phyloP scores from a whole-genome alignment of 2,329 filamentous ascomycete species.

The Trichothecium roseum region DNA sequence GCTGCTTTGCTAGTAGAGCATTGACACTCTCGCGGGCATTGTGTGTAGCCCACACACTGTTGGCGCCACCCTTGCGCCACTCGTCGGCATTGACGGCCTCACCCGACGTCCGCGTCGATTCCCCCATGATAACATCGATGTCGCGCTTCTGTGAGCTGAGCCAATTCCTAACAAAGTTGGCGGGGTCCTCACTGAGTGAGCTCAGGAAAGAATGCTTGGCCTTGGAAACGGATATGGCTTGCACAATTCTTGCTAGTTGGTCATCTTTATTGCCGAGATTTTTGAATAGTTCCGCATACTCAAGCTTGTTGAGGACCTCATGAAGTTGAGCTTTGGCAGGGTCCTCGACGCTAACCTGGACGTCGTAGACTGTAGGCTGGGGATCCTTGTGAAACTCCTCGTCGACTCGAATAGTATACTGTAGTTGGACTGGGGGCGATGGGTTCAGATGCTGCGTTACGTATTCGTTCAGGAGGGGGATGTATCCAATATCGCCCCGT shows the following conservation, averaged over 20 bases:
- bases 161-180: constrained; percentile 78
- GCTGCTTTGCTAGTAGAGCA: constrained; percentile 45
- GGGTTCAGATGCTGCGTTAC: constrained; percentile 69
- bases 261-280: constrained; percentile 73
- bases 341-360: constrained; percentile 76
- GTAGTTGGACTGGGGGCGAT: constrained; percentile 70
- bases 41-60: constrained; percentile 45
- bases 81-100: constrained; percentile 50
- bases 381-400: constrained; percentile 64
- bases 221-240: constrained; percentile 75
- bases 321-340: constrained; percentile 60
- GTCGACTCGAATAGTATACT: constrained; percentile 92
- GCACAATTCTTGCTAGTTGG: constrained; percentile 71
- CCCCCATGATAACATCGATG: constrained; percentile 77
- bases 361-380: constrained; percentile 77
- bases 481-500: constrained; percentile 66
- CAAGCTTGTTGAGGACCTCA: constrained; percentile 56
- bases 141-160: constrained; percentile 84
- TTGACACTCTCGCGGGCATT: constrained; percentile 55
- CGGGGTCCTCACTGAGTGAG: constrained; percentile 69
- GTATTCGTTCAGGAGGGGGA: constrained; percentile 75
- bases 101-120: constrained; percentile 55
- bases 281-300: constrained; percentile 61
- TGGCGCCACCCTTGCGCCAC: constrained; percentile 52
- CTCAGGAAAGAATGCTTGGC: constrained; percentile 85